Evolutionary conservation across 1,284 basidiomycete genomes (phyloP), one percentile per base, ranked within the genome.

Genomic region (Fomitopsis betulina): DNA sequence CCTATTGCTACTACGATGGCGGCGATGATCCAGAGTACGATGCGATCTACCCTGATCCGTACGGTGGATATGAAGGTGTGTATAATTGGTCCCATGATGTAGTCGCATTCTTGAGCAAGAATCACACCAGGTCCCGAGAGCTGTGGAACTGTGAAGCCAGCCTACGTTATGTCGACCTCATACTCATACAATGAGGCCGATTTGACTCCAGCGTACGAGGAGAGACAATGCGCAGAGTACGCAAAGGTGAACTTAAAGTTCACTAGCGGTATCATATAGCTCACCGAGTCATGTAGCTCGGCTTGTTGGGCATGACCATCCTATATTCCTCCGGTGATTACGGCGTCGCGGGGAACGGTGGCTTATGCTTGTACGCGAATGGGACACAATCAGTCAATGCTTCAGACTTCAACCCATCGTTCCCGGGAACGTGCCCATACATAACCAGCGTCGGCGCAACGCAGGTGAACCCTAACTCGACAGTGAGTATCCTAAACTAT

Each of bases 391-490:
- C 69, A 12, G 25, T 55, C 6, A 62, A 65, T 39, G 77, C 70
- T 27, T 71, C 65, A 38, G 61, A 64, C 25, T 88, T 87, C 73
- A 77, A 79, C 57, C 81, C 75, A 55, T 61, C 58, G 10, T 86
- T 86, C 74, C 84, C 84, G 0, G 74, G 75, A 4, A 77, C 74
- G 0, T 86, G 84, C 62, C 85, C 84, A 3, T 86, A 76, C 60
- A 69, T 84, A 37, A 84, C 82, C 0, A 75, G 78, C 3, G 77
- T 86, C 42, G 84, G 84, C 40, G 83, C 82, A 12, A 84, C 82
- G 8, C 79, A 83, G 67, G 72, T 81, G 51, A 73, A 73, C 42
- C 71, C 74, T 1, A 73, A 73, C 37, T 65, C 72, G 12, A 76
- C 67, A 4, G 74, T 79, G 50, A 35, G 43, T 33, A 3, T 13